Base-by-base conservation (phyloP, 176 grass and related monocot genomes). In the Themeda triandra region DNA sequence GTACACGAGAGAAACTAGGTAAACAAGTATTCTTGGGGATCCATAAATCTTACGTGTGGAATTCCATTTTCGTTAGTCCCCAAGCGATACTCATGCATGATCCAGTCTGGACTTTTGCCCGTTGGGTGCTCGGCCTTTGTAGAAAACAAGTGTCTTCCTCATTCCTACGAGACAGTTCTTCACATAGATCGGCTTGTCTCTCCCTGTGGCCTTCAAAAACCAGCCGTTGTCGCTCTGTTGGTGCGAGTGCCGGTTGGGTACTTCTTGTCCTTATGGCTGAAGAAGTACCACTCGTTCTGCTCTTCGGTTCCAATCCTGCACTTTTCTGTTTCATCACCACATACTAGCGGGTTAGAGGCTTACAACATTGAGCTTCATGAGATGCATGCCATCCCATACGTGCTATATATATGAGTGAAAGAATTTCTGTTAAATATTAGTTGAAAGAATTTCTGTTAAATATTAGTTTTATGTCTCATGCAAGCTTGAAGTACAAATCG, bases 191-290 rank as follows among this genome's bases (percentile, higher is more conserved):
- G 91, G 87, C 81, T 98, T 98, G 83, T 98, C 96, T 23, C 96
- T 87, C 17, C 96, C 96, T 4, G 96, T 98, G 3, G 96, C 96
- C 89, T 98, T 98, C 96, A 98, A 64, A 98, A 98, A 18, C 96
- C 96, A 0, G 93, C 96, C 0, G 91, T 90, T 0, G 96, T 98
- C 8, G 96, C 96, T 27, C 96, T 86, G 45, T 98, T 98, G 7
- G 96, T 98, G 51, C 96, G 91, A 49, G 96, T 98, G 67, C 96
- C 96, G 0, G 96, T 98, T 1, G 96, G 96, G 76, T 98, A 98
- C 33, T 98, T 98, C 91, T 95, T 98, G 82, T 98, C 96, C 77
- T 98, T 98, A 63, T 98, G 96, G 58, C 96, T 98, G 64, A 98
- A 98, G 85, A 98, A 98, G 64, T 93, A 95, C 96, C 93, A 98